phyloP scores from a whole-genome alignment of 2,329 filamentous ascomycete genomes.

The Coccinonectria pachysandricola region DNA sequence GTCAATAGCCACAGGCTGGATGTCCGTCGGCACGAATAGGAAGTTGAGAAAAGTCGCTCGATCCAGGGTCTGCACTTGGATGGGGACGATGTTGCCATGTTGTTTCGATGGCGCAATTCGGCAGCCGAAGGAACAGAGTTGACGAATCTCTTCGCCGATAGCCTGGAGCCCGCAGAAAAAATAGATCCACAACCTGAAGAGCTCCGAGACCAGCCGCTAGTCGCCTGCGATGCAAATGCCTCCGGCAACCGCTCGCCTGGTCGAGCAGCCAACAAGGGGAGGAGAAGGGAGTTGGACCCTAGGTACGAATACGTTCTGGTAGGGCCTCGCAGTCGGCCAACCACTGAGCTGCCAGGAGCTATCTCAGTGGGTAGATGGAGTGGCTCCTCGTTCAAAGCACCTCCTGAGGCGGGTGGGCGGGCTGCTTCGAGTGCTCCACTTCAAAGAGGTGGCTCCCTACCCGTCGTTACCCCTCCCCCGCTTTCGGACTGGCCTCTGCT shows the following conservation, averaged over 20 bases:
- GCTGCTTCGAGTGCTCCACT: too few relatives aligned
- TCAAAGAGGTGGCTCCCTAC: slow-evolving; percentile 2
- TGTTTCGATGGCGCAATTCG: slow-evolving; percentile 19
- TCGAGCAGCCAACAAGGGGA: slow-evolving; percentile 4
- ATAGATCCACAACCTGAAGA: too few relatives aligned
- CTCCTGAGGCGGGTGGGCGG: slow-evolving; percentile 1
- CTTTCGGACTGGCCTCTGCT: slow-evolving; percentile 22
- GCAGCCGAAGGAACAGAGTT: slow-evolving; percentile 14
- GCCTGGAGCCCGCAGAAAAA: slow-evolving; percentile 10
- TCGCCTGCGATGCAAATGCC: too few relatives aligned
- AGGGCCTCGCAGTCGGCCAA: too few relatives aligned
- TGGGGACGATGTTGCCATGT: slow-evolving; percentile 12
- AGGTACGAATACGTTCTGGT: slow-evolving; percentile 18
- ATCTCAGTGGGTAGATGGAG: too few relatives aligned
- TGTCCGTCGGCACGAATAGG: too few relatives aligned
- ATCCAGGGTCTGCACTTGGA: not conserved
- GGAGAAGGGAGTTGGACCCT: slow-evolving; percentile 6
- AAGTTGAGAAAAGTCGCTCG: too few relatives aligned
- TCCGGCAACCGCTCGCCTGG: slow-evolving; percentile 16
- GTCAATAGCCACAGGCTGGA: not conserved
- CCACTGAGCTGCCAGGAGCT: too few relatives aligned
- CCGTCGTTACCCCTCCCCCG: slow-evolving; percentile 25
- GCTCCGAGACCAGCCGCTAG: slow-evolving; percentile 10
- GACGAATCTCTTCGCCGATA: slow-evolving; percentile 17
- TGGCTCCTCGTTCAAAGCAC: slow-evolving; percentile 3